Percentiles rank a stretch among this genome's conserved stretches.
These are phyloP conservation scores for Pulicaria dysenterica DNA, from an alignment of 129 eudicot species.

Conservation along the genomic window DNA sequence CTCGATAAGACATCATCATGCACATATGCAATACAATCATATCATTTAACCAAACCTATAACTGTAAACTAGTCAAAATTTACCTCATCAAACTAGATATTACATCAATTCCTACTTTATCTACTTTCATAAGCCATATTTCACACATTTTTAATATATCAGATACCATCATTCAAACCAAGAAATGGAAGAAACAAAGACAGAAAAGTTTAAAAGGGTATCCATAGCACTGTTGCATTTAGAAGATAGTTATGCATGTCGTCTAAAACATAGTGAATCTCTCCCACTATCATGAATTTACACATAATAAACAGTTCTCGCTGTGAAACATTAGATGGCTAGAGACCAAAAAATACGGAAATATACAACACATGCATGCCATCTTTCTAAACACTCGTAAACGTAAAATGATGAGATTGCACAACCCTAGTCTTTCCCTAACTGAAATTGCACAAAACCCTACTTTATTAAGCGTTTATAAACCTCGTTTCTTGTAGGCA, in stretches of 20 bases:
- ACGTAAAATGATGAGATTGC: neutral
- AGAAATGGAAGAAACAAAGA: neutral
- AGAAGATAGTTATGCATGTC: neutral
- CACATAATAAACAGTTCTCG: neutral
- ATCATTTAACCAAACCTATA: conserved; percentile 13
- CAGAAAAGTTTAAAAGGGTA: neutral
- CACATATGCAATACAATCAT: conserved; percentile 4
- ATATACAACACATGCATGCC: neutral
- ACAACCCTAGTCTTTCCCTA: conserved; percentile 18
- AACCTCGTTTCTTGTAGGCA: neutral
- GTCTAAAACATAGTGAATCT: neutral
- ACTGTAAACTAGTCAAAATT: neutral
- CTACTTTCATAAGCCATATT: conserved; percentile 17
- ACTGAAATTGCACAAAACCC: conserved; percentile 20
- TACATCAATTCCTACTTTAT: neutral
- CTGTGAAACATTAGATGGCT: neutral
- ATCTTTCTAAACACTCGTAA: neutral
- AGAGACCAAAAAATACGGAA: conserved; percentile 5
- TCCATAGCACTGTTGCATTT: conserved; percentile 12
- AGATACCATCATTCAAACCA: conserved; percentile 5
- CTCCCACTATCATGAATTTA: neutral
- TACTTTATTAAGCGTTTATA: neutral
- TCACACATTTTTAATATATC: conserved; percentile 8
- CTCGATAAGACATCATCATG: conserved; percentile 12
- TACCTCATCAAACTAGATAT: conserved; percentile 6